These are phyloP conservation scores for Jacaranda mimosifolia DNA, from an alignment of 257 asterid genomes.

Conservation along the genomic window DNA sequence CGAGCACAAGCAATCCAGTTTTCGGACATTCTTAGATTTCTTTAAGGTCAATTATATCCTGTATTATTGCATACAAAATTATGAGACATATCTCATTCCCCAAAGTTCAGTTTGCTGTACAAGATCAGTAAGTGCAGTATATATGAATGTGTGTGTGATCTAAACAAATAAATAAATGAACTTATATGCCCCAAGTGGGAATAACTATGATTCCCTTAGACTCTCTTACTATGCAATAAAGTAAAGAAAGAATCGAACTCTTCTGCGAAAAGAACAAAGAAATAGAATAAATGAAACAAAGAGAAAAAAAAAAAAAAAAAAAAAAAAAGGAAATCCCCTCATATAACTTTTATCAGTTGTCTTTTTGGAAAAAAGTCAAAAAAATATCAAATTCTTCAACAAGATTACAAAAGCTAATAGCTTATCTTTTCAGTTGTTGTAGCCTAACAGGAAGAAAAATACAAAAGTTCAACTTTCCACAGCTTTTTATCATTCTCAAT, in stretches of 20 bases:
- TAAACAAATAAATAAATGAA: neutral
- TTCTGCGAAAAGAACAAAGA: neutral
- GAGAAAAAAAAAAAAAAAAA: no score
- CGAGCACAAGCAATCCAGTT: neutral
- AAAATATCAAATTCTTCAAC: neutral
- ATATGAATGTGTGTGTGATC: neutral
- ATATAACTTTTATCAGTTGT: neutral
- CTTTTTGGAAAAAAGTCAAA: neutral
- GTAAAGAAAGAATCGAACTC: neutral
- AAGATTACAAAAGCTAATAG: slow-evolving; percentile 1
- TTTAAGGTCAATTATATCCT: neutral
- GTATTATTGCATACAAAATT: neutral
- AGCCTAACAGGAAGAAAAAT: slow-evolving; percentile 17
- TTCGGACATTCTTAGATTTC: neutral
- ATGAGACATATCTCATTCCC: neutral
- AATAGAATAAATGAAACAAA: no score
- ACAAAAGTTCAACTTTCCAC: neutral
- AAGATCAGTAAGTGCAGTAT: neutral
- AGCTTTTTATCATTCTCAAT: slow-evolving; percentile 4
- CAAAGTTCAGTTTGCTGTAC: neutral
- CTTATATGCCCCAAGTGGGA: neutral
- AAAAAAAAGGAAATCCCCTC: neutral
- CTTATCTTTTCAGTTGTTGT: neutral
- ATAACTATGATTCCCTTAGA: neutral
- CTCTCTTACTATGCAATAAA: neutral